These are phyloP conservation scores for Serendipita sp. DNA, from an alignment of 1,284 basidiomycete species.

Conservation along the genomic window DNA sequence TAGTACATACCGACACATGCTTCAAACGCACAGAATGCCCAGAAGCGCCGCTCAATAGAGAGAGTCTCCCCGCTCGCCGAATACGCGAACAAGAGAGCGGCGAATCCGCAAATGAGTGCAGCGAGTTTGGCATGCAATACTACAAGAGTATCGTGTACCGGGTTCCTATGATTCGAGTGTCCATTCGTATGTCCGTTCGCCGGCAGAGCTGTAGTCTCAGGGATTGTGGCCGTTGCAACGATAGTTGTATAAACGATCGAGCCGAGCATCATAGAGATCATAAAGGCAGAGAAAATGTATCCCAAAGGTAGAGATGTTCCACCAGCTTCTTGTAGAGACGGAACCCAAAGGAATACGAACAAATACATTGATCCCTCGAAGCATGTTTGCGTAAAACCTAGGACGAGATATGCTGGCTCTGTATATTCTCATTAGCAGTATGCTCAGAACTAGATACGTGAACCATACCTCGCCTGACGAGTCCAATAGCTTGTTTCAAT, in stretches of 20 bases:
- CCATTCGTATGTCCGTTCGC: background rate
- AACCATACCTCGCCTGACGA: constrained; percentile 39
- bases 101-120: constrained; percentile 43
- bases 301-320: constrained; percentile 41
- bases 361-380: constrained; percentile 73
- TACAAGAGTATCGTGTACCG: constrained; percentile 19
- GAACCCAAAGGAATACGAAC: constrained; percentile 71
- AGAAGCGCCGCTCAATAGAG: constrained; percentile 42
- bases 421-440: background rate
- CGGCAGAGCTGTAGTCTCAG: background rate
- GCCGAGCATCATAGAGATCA: constrained; percentile 67
- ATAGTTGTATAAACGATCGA: constrained; percentile 51
- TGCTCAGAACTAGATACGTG: background rate
- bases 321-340: constrained; percentile 46
- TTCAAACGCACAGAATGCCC: constrained; percentile 60
- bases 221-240: constrained; percentile 19
- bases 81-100: constrained; percentile 35
- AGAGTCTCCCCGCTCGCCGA: constrained; percentile 34
- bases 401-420: constrained; percentile 49
- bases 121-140: constrained; percentile 52
- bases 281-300: constrained; percentile 64
- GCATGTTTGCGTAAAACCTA: constrained; percentile 61
- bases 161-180: constrained; percentile 22
- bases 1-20: constrained; percentile 67
- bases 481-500: constrained; percentile 41